phyloP scores from a whole-genome alignment of 2,329 filamentous ascomycete genomes.

The Cadophora malorum region DNA sequence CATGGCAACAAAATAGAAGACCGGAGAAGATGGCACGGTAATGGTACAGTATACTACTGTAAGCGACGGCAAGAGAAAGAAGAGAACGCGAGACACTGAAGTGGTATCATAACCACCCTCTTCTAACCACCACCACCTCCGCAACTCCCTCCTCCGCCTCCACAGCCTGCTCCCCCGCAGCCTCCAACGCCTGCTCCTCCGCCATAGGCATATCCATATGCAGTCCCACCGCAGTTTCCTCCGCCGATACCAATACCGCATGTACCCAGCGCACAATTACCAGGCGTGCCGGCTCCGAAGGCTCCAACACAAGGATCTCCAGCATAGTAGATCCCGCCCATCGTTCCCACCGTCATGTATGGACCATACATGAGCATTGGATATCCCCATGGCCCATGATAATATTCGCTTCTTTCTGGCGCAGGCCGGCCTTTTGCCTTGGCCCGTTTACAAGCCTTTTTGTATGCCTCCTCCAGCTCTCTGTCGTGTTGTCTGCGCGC shows the following conservation, averaged over 20 bases:
- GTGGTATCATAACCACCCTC: slow-evolving; percentile 8
- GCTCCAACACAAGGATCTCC: slow-evolving; percentile 49
- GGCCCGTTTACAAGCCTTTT: slow-evolving; percentile 57
- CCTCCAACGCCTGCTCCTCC: slow-evolving; percentile 32
- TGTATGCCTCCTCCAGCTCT: slow-evolving; percentile 62
- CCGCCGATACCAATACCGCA: slow-evolving; percentile 50
- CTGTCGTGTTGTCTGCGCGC: slow-evolving; percentile 43
- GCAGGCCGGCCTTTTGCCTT: slow-evolving; percentile 56
- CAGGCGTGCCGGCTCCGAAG: slow-evolving; percentile 48
- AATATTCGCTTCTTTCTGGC: slow-evolving; percentile 58
- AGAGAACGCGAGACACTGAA: background rate
- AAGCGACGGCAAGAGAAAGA: background rate
- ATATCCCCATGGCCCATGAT: slow-evolving; percentile 53
- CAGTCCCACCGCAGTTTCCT: slow-evolving; percentile 49
- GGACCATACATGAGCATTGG: slow-evolving; percentile 57
- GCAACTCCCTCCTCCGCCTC: slow-evolving; percentile 1
- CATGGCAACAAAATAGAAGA: background rate
- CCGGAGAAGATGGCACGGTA: background rate
- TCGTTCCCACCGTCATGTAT: slow-evolving; percentile 52
- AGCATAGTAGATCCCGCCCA: slow-evolving; percentile 53
- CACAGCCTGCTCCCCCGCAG: slow-evolving; percentile 26
- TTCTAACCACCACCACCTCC: slow-evolving; percentile 2
- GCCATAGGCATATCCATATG: slow-evolving; percentile 20
- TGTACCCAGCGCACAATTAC: slow-evolving; percentile 54
- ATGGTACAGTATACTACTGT: background rate